A percentile compares a stretch with the other conserved stretches of the same genome.
phyloP scores from a whole-genome alignment of 495 filamentous ascomycete species.

The Chaetomium fimeti region DNA sequence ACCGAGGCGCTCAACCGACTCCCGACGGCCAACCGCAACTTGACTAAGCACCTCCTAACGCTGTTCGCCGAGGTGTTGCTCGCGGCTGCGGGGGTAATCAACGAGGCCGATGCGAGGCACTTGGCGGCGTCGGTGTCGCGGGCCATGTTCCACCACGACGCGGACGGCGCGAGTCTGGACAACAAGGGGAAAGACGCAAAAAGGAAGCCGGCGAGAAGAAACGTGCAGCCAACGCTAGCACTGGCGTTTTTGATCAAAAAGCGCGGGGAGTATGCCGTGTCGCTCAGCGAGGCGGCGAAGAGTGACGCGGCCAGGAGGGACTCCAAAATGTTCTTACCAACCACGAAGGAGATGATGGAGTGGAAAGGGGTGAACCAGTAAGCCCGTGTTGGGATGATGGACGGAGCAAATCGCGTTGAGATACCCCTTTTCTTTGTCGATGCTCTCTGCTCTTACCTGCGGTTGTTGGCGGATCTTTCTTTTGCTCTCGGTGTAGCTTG shows the following conservation, averaged over 20 bases:
- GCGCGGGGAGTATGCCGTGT: conserved; percentile 30
- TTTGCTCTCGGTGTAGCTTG: neutral
- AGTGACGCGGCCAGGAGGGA: conserved; percentile 14
- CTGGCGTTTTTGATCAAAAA: conserved; percentile 35
- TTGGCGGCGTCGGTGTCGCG: conserved; percentile 29
- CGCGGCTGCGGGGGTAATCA: conserved; percentile 8
- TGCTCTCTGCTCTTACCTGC: neutral
- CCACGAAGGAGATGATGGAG: conserved; percentile 37
- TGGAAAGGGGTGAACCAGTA: conserved; percentile 29
- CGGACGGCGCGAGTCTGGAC: neutral
- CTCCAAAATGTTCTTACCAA: conserved; percentile 31
- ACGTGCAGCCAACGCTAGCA: conserved; percentile 33
- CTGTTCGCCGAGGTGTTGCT: conserved; percentile 33
- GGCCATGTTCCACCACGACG: conserved; percentile 32
- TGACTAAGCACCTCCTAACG: conserved; percentile 31
- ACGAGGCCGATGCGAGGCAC: conserved; percentile 30
- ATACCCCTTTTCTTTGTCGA: conserved; percentile 13
- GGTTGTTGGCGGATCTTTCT: neutral
- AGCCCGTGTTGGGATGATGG: neutral
- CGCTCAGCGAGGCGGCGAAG: conserved; percentile 9
- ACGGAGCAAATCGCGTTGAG: neutral
- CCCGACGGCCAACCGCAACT: conserved; percentile 28
- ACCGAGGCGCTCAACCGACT: conserved; percentile 37
- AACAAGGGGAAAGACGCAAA: neutral
- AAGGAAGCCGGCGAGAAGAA: conserved; percentile 15